These are phyloP conservation scores for Botrytis elliptica DNA, from an alignment of 2,329 filamentous ascomycete species.

Conservation along the genomic window DNA sequence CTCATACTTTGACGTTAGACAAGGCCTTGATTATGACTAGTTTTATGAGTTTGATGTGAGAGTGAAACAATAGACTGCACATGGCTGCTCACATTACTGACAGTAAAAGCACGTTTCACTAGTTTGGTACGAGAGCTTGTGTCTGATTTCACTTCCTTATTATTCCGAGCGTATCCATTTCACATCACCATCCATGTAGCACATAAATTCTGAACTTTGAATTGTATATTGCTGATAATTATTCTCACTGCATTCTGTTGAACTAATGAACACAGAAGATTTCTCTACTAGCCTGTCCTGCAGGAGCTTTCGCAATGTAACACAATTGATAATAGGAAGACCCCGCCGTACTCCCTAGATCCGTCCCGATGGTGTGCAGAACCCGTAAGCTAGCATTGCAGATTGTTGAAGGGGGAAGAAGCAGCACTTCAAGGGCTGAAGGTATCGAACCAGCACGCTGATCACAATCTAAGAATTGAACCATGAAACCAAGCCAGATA, in stretches of 20 bases:
- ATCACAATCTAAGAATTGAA: neutral
- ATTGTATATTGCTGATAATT: neutral
- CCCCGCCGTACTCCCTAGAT: too few relatives aligned
- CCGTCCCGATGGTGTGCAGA: neutral
- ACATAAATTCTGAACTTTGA: neutral
- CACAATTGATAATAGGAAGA: neutral
- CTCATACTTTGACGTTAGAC: neutral
- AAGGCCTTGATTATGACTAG: neutral
- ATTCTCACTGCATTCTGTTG: neutral
- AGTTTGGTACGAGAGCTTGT: neutral
- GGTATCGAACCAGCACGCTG: neutral
- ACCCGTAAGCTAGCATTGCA: neutral
- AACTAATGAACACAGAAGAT: neutral
- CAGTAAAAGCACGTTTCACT: neutral
- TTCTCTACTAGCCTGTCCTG: neutral
- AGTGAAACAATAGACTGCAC: neutral
- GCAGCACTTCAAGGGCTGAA: neutral
- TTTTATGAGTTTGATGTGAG: accelerated
- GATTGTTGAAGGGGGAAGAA: neutral
- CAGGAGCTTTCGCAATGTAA: neutral
- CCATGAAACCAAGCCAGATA: neutral
- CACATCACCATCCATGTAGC: accelerated
- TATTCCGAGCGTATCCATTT: neutral
- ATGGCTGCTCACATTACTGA: neutral
- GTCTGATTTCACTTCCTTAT: neutral